Percentiles rank a stretch among this genome's conserved stretches.
Evolutionary conservation across 768 basidiomycete genomes (phyloP).

Genomic region (Lentinula boryana): DNA sequence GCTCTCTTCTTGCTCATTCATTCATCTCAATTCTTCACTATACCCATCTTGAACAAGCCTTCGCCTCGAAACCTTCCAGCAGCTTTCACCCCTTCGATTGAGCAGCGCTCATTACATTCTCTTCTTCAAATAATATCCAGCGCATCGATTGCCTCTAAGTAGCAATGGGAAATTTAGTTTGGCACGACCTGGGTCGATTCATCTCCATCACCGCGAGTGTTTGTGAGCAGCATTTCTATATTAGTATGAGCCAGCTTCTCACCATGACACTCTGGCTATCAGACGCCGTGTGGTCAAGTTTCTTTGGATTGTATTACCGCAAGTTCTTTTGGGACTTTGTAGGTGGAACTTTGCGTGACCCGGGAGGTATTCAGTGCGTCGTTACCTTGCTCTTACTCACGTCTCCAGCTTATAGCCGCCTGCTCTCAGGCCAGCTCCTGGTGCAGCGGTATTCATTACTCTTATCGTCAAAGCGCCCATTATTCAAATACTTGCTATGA

Average conservation of each 20-base stretch:
- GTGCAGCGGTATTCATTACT: constrained; percentile 55
- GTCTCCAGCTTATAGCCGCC: background rate
- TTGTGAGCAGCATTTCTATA: constrained; percentile 45
- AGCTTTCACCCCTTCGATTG: constrained; percentile 6
- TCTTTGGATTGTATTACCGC: constrained; percentile 79
- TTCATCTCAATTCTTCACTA: constrained; percentile 17
- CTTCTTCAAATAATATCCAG: constrained; percentile 10
- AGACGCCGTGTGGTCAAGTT: constrained; percentile 79
- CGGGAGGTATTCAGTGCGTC: constrained; percentile 75
- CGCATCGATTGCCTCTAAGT: constrained; percentile 10
- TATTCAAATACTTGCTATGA: constrained; percentile 62
- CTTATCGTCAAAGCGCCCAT: constrained; percentile 77
- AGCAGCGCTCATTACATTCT: constrained; percentile 19
- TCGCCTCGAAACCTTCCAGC: background rate
- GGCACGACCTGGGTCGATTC: constrained; percentile 72
- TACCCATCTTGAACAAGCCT: constrained; percentile 15
- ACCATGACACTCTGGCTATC: constrained; percentile 9
- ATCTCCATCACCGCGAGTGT: constrained; percentile 63
- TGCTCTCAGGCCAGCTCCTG: constrained; percentile 48
- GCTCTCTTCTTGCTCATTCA: constrained; percentile 24
- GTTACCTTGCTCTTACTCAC: background rate
- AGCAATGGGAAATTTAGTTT: constrained; percentile 75
- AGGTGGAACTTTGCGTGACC: constrained; percentile 71
- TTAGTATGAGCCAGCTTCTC: background rate
- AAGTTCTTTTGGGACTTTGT: constrained; percentile 98